Evolutionary conservation across 2,329 filamentous ascomycete genomes (phyloP).

Genomic region (Monosporascus sp.): DNA sequence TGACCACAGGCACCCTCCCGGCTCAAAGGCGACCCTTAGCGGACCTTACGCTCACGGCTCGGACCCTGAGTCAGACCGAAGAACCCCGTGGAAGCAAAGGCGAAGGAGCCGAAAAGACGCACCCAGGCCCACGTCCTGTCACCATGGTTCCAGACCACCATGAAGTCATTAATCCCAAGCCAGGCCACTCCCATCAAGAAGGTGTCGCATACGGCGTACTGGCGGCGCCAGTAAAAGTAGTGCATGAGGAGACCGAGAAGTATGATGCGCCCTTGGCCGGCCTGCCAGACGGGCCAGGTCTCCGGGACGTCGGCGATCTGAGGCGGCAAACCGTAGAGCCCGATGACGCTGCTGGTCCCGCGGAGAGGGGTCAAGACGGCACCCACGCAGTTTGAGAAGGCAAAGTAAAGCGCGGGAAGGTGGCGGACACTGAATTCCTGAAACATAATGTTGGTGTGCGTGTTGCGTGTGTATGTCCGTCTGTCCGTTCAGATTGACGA

Average conservation of each 20-base stretch:
- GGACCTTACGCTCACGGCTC: neutral
- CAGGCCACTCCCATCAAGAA: slow-evolving; percentile 3
- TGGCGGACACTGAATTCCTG: slow-evolving; percentile 2
- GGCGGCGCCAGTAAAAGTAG: slow-evolving; percentile 5
- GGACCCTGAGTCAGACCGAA: slow-evolving; percentile 2
- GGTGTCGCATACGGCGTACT: slow-evolving; percentile 7
- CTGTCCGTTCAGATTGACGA: no score
- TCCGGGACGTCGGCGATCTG: slow-evolving; percentile 6
- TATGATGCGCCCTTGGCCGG: slow-evolving; percentile 14
- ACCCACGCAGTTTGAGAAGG: slow-evolving; percentile 1
- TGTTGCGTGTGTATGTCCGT: neutral
- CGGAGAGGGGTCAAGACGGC: slow-evolving; percentile 1
- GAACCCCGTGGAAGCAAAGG: slow-evolving; percentile 2
- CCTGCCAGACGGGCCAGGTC: slow-evolving; percentile 22
- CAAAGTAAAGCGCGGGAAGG: slow-evolving; percentile 5
- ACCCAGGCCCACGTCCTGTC: neutral
- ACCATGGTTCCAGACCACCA: neutral
- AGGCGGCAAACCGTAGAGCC: slow-evolving; percentile 4
- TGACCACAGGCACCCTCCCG: slow-evolving; percentile 16
- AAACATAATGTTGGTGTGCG: neutral
- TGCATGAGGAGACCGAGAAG: slow-evolving; percentile 8
- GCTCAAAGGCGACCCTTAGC: neutral
- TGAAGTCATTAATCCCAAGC: slow-evolving; percentile 3
- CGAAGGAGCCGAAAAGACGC: neutral
- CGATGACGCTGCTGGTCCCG: slow-evolving; percentile 3